Evolutionary conservation across 2,329 filamentous ascomycete species (phyloP).

Genomic region (Fusarium annulatum): DNA sequence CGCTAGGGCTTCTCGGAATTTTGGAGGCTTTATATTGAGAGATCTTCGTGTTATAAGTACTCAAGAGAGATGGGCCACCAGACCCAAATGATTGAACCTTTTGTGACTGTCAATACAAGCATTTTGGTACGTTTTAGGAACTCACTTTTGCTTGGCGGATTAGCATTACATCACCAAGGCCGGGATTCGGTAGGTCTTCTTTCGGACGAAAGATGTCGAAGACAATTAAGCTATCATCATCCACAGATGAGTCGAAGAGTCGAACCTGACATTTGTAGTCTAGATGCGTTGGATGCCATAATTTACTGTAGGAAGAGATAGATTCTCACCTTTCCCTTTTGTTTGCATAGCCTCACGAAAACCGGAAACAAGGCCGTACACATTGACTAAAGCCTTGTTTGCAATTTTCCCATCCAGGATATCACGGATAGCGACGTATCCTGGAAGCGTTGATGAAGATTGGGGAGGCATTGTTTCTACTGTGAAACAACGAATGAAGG

Average conservation of each 20-base stretch:
- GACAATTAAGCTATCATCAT: constrained; percentile 54
- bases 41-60: constrained; percentile 56
- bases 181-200: constrained; percentile 60
- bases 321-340: constrained; percentile 60
- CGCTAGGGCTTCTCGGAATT: constrained; percentile 50
- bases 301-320: not conserved
- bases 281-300: constrained; percentile 44
- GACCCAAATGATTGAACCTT: constrained; percentile 56
- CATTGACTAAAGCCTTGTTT: constrained; percentile 56
- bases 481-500: constrained; percentile 6
- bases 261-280: constrained; percentile 71
- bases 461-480: constrained; percentile 13
- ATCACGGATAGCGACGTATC: constrained; percentile 50
- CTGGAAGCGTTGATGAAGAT: constrained; percentile 29
- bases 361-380: constrained; percentile 80
- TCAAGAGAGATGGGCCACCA: constrained; percentile 55
- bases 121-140: constrained; percentile 7
- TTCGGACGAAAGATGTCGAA: constrained; percentile 71
- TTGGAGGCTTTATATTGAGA: constrained; percentile 54
- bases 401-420: constrained; percentile 55
- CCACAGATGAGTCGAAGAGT: constrained; percentile 68
- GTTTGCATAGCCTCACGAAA: constrained; percentile 64
- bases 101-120: constrained; percentile 11
- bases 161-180: constrained; percentile 53
- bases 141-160: constrained; percentile 67